phyloP scores from a whole-genome alignment of 2,329 filamentous ascomycete genomes.

The Calonectria multiphialidica region DNA sequence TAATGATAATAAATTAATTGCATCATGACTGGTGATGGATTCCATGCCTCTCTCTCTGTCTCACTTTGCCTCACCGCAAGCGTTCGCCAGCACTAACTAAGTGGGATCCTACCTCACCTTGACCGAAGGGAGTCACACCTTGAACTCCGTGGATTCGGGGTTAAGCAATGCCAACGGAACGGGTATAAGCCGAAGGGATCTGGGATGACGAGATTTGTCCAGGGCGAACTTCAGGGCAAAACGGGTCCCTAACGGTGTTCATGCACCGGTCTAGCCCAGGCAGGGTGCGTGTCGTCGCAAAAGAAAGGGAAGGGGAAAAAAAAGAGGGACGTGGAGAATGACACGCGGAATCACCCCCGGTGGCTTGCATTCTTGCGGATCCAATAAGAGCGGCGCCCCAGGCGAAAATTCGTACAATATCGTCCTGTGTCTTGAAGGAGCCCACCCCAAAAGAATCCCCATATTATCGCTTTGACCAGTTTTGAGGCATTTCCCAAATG shows the following conservation, averaged over 20 bases:
- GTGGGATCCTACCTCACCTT: not conserved
- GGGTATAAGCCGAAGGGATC: constrained; percentile 12
- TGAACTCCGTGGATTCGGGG: not conserved
- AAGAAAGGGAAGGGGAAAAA: no score
- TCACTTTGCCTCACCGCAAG: no score
- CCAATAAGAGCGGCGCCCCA: constrained; percentile 6
- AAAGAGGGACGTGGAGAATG: constrained; percentile 9
- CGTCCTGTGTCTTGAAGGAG: not conserved
- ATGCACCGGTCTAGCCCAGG: constrained; percentile 7
- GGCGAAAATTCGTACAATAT: constrained; percentile 4
- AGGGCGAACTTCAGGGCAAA: constrained; percentile 10
- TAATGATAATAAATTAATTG: no score
- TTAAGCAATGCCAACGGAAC: not conserved
- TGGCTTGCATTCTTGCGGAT: not conserved
- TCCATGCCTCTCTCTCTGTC: no score
- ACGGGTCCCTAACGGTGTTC: constrained; percentile 24
- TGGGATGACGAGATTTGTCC: constrained; percentile 14
- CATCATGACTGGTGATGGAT: no score
- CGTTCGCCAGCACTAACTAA: not conserved
- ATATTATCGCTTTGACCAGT: constrained; percentile 11
- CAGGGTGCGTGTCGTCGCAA: no score
- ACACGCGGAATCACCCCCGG: constrained; percentile 19
- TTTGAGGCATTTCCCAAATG: constrained; percentile 39
- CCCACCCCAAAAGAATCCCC: constrained; percentile 6
- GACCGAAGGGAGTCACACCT: constrained; percentile 8